Base-by-base conservation (phyloP, 2,329 filamentous ascomycete species). In the Akanthomyces muscarius region DNA sequence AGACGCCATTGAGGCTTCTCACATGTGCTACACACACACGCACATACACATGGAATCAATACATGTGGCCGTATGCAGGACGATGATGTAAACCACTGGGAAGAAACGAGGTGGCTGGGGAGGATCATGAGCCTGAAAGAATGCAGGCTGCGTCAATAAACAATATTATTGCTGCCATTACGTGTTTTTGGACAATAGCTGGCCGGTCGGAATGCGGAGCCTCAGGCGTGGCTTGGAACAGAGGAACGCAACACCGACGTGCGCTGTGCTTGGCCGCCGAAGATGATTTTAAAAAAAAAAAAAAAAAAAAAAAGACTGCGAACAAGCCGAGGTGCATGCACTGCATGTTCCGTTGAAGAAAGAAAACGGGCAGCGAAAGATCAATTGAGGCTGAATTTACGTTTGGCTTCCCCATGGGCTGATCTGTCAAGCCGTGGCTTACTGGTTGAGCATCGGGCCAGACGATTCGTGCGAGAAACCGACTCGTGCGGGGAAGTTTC, bases 331-430 rank as follows among this genome's bases (percentile, higher is more conserved):
- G 36, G 23, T 42, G 21, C 21, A 53, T 25, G 25, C 28, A 18
- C 33, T 21, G 48, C 14, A 52, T 30, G 5, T 23, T 4, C 10
- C 5, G 10, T 1, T n/a, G 18, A 41, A 41, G 38, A 41, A 30
- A 41, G 38, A 41, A 4, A 16, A 6, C 44, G n/a, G 44, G n/a
- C 18, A 47, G 16, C 11, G 3, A 4, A 30, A 55, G 11, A 33
- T 14, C 33, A 51, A 59, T 42, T 41, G 45, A 59, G 45, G 56
- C 56, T 59, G 36, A 42, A 8, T 51, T 59, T 59, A 21, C 33
- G 14, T 51, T 51, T 28, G 30, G 11, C 11, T 58, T 50, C 30
- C 42, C 55, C 33, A 48, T 50, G 44, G 44, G 44, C 55, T 36
- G 38, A 48, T 47, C 30, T 36, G 16, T 8, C 33, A 36, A 36